These are phyloP conservation scores for Orbilia blumenaviensis DNA, from an alignment of 2,329 filamentous ascomycete species.

Conservation along the genomic window DNA sequence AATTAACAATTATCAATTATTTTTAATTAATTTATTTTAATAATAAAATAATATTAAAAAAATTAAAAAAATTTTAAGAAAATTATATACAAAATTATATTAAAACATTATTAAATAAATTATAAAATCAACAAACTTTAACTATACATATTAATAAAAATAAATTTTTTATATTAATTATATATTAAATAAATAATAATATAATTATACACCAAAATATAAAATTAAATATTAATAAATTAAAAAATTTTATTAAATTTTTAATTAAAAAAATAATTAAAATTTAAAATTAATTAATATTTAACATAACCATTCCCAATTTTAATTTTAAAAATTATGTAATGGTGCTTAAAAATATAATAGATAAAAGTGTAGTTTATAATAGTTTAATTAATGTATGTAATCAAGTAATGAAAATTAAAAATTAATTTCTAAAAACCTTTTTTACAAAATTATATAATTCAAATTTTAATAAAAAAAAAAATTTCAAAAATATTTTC, in stretches of 20 bases:
- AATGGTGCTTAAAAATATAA: neutral
- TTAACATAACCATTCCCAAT: conserved; percentile 4
- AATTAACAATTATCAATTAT: neutral
- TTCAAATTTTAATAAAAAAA: neutral
- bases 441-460: conserved; percentile 3
- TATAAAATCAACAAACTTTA: neutral
- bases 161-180: neutral
- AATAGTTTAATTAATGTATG: neutral
- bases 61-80: neutral
- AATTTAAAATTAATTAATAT: neutral
- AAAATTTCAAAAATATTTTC: neutral
- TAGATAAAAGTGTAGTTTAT: neutral
- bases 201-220: neutral
- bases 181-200: neutral
- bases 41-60: neutral
- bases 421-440: neutral
- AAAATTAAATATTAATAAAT: conserved; percentile 7
- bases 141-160: neutral
- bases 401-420: neutral
- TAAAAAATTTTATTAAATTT: conserved; percentile 3
- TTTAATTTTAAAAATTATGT: neutral
- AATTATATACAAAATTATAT: neutral
- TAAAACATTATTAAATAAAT: neutral
- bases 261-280: neutral
- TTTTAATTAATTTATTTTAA: neutral